Evolutionary conservation across 495 filamentous ascomycete genomes (phyloP), one percentile per base, ranked within the genome.

Genomic region (Tuber calosporum): DNA sequence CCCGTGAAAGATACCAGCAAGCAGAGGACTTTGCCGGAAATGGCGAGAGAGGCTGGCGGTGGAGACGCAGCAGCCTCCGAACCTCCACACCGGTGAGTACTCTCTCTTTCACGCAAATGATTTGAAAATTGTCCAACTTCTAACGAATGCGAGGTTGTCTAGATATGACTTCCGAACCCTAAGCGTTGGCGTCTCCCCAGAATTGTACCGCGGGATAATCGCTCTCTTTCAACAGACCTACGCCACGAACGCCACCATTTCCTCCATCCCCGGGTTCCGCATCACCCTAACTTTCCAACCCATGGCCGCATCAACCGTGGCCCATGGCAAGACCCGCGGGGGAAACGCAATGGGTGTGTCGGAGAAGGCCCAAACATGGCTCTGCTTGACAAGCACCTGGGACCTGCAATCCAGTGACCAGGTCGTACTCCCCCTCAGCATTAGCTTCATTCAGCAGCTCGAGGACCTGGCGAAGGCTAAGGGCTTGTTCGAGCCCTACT

Each of bases 301-400:
- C 7, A 72, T 84, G 4, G 79, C 83, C 11, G 69, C 71, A 7
- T 81, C 74, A 48, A 78, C 82, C 34, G 73, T 70, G 45, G 39
- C 74, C n/a, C 71, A 75, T 30, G 73, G 79, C 17, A 48, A 73
- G 20, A 39, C 79, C 15, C 74, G 73, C 1, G 83, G 83, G 17
- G 83, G 83, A 1, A 82, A 85, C 69, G 76, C 83, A 36, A 79
- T 85, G 34, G 82, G 79, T 5, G 36, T 83, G 1, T 76, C 39
- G 26, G 72, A 67, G n/a, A 62, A 20, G 17, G 38, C 74, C 2
- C 75, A 77, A 17, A 73, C 30, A 62, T 72, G 77, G 77, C 34
- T 78, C 37, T 43, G 1, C 15, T 22, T 78, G n/a, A 71, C 36
- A 20, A 11, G 17, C 4, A 26, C 22, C 1, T 78, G 76, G 76